Evolutionary conservation across 257 asterid species (phyloP), one percentile per base, ranked within the genome.

Genomic region (Solanum megistacrolobum): DNA sequence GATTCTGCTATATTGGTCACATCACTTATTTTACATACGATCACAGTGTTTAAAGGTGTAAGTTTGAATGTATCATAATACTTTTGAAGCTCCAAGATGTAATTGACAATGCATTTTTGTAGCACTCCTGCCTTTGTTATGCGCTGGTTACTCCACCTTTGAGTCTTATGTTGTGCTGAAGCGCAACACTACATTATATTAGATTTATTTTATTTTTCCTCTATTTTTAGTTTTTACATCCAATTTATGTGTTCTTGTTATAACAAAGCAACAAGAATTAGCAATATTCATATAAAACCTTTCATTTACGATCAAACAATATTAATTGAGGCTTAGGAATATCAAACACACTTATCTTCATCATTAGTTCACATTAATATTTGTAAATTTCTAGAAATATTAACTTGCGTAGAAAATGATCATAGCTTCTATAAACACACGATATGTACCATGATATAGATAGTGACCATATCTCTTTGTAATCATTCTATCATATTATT

Each of bases 191-290:
- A 2, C 23, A 52, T 52, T 3, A 7, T 13, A 55, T 55, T 2
- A 52, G 2, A 55, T 16, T 16, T 52, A 16, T 55, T 0, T 55
- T 0, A 20, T 20, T 58, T 3, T 58, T 1, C 27, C 23, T 58
- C 5, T 58, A 58, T 20, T 20, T 20, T 58, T 0, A 8, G 66
- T 0, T 58, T 0, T 20, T 7, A 0, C 0, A 20, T 58, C 0
- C 27, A 58, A 58, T 9, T 58, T 58, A 0, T 18, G 65, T 55
- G 62, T 16, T 2, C 62, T 52, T 52, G 9, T 52, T 52, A 52
- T 52, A 52, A 52, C 62, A 52, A 52, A 18, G 62, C 9, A 52
- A 52, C 62, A 58, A 0, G 66, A 21, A 58, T 58, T 20, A 20
- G 25, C 23, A 58, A 58, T 58, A 58, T 0, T 58, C 66, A 7